phyloP scores from a whole-genome alignment of 1,284 basidiomycete genomes.

The Austroboletus niveus region DNA sequence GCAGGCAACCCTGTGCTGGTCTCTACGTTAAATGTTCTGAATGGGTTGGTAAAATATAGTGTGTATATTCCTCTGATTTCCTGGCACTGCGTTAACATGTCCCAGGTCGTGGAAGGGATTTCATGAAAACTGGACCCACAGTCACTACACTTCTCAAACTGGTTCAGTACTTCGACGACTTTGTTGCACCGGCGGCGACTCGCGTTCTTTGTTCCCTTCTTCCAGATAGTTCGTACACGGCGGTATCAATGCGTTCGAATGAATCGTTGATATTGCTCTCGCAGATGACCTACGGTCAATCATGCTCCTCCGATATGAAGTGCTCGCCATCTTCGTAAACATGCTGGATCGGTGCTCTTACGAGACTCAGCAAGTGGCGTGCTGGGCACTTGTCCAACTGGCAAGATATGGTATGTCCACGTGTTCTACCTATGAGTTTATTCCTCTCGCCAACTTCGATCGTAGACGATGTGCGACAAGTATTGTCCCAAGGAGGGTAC shows the following conservation, averaged over 20 bases:
- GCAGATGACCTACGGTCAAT: constrained; percentile 19
- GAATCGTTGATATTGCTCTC: background rate
- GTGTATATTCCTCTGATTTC: background rate
- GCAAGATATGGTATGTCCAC: constrained; percentile 15
- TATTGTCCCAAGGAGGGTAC: constrained; percentile 6
- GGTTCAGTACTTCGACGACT: constrained; percentile 23
- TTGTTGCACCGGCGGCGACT: constrained; percentile 30
- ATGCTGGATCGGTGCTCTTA: constrained; percentile 22
- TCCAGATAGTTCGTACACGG: constrained; percentile 19
- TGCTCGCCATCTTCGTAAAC: constrained; percentile 20
- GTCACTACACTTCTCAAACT: constrained; percentile 22
- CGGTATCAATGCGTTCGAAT: background rate
- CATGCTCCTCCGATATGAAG: constrained; percentile 19
- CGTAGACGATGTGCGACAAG: constrained; percentile 13
- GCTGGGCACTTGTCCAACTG: constrained; percentile 19
- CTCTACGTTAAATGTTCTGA: constrained; percentile 20
- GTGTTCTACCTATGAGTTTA: background rate
- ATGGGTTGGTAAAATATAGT: constrained; percentile 21
- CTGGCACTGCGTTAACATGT: background rate
- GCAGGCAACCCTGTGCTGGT: constrained; percentile 22
- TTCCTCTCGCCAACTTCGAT: background rate
- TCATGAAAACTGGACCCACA: constrained; percentile 7
- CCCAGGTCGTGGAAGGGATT: constrained; percentile 7
- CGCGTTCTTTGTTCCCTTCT: constrained; percentile 27
- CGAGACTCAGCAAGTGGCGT: constrained; percentile 14